Evolutionary conservation across 192 early-diverging fungal genomes (phyloP).

Genomic region (Umbelopsis vinacea): DNA sequence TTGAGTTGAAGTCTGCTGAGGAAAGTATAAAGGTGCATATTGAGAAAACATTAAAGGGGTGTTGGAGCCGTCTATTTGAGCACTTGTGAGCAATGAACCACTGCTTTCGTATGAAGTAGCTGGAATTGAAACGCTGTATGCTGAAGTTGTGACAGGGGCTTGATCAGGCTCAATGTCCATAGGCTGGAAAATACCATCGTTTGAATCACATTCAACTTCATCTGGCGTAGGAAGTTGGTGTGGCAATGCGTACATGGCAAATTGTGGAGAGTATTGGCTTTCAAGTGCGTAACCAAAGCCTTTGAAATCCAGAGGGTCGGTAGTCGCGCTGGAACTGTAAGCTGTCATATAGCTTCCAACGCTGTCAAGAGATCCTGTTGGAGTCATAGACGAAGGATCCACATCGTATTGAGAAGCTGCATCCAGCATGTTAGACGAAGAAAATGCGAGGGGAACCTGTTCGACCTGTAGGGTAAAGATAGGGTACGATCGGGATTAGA

Average conservation of each 20-base stretch:
- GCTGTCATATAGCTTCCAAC: slow-evolving; percentile 12
- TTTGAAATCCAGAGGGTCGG: slow-evolving; percentile 21
- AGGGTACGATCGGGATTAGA: slow-evolving; percentile 25
- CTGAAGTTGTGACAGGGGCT: not conserved
- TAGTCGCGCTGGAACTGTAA: slow-evolving; percentile 1
- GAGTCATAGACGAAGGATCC: slow-evolving; percentile 7
- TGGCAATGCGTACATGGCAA: slow-evolving; percentile 10
- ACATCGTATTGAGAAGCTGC: not conserved
- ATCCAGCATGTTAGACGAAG: slow-evolving; percentile 12
- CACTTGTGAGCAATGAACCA: not conserved
- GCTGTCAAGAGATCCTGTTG: slow-evolving; percentile 4
- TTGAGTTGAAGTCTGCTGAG: slow-evolving; percentile 6
- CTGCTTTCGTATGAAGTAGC: not conserved
- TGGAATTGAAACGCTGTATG: not conserved
- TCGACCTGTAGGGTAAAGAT: slow-evolving; percentile 8
- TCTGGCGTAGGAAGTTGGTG: slow-evolving; percentile 18
- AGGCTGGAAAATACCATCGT: not conserved
- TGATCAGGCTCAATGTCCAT: slow-evolving; percentile 11
- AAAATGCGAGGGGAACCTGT: not conserved
- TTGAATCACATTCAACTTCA: not conserved
- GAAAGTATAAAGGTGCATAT: not conserved
- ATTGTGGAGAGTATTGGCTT: slow-evolving; percentile 10
- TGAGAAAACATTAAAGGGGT: not conserved
- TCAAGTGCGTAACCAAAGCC: slow-evolving; percentile 18
- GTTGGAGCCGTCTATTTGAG: slow-evolving; percentile 1